phyloP scores from a whole-genome alignment of 192 early-diverging fungal genomes.

The Backusella mclennaniae region DNA sequence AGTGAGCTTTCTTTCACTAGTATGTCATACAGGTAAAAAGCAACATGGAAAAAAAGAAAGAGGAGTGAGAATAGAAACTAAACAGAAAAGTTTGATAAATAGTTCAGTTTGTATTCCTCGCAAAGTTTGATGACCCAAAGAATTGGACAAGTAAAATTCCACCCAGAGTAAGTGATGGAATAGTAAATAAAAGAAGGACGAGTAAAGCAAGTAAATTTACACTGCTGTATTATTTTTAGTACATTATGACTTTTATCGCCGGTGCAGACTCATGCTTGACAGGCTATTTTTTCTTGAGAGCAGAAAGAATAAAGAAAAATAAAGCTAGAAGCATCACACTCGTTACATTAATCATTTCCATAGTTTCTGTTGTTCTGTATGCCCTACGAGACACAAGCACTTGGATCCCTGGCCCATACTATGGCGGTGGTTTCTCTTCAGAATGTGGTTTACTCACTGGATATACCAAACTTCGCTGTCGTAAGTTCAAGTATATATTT shows the following conservation, averaged over 20 bases:
- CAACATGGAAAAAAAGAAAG: neutral
- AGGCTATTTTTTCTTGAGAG: neutral
- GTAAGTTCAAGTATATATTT: neutral
- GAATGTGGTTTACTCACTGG: neutral
- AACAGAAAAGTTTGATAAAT: neutral
- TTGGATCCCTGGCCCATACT: neutral
- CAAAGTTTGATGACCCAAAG: constrained; percentile 1
- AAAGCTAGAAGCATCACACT: neutral
- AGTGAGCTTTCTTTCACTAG: neutral
- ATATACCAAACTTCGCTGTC: neutral
- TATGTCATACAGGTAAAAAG: neutral
- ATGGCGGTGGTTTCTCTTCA: neutral
- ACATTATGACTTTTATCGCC: neutral
- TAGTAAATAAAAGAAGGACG: neutral
- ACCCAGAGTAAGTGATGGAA: neutral
- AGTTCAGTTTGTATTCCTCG: neutral
- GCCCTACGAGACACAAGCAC: neutral
- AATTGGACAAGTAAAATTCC: neutral
- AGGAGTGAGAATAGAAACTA: neutral
- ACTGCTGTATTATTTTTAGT: neutral
- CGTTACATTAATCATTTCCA: neutral
- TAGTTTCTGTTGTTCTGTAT: neutral
- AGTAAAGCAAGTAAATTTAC: neutral
- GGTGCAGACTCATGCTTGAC: neutral
- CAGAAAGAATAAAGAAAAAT: neutral